Base-by-base conservation (phyloP, 1,139 yeast species). In the Taiozyma sp. region DNA sequence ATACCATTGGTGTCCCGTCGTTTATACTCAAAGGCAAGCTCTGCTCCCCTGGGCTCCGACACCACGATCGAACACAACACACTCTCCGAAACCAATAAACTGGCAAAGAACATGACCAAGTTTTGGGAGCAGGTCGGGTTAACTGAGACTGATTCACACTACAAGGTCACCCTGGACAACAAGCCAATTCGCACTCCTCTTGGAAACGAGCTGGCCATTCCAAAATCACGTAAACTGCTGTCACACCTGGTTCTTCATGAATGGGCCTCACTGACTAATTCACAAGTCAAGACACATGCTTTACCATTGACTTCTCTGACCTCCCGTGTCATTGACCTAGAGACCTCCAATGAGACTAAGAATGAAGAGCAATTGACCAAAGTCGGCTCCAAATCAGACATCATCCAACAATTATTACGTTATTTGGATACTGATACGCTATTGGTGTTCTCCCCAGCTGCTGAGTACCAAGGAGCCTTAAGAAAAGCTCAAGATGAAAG, bases 391-490 rank as follows among this genome's bases (percentile, higher is more conserved):
- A 70, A 80, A 47, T 77, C 76, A 8, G 81, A 78, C 51, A 76
- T 87, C 41, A 78, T 80, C 56, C 65, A 72, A 48, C 76, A 78
- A 55, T 66, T 93, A 57, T 72, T 92, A 61, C 83, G 93, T 52
- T 93, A 91, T 65, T 73, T 95, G 51, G 99, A 93, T 65, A 93
- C 99, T 1, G 99, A 93, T 66, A 91, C 98, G 2, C 74, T 96
- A 59, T 75, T 93, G 48, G 90, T 92, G 10, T 87, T 91, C 64
- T 82, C 97, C 1, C 95, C 97, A n/a, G 59, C 61, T 16, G 78
- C 75, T 46, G 98, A 93, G 66, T 91, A 87, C 65, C 93, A 87
- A 58, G 99, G 98, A 9, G 75, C 74, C 43, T 74, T 93, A 57
- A 79, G 98, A 63, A 67, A 72, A 44, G 89, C 80, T 39, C 99